Conservation (phyloP, 768 basidiomycete species). For the Russula foetens region DNA sequence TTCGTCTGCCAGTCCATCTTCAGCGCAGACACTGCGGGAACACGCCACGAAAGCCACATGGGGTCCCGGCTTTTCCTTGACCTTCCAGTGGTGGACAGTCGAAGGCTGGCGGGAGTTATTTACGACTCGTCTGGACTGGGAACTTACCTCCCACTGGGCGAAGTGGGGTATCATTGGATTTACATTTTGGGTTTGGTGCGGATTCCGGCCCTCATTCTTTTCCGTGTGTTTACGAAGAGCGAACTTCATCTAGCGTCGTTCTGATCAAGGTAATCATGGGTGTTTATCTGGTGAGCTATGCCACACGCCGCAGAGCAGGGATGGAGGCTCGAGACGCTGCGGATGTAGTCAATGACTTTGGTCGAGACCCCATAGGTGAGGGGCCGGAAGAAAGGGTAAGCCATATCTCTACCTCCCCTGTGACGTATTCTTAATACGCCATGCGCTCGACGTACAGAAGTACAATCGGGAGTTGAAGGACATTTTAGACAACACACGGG, state of each 20-base stretch:
- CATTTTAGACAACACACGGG: slow-evolving; percentile 56
- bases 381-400: slow-evolving; percentile 76
- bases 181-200: slow-evolving; percentile 81
- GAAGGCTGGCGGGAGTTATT: slow-evolving; percentile 19
- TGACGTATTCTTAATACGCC: neutral
- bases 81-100: slow-evolving; percentile 36
- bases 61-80: slow-evolving; percentile 26
- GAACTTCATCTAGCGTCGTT: slow-evolving; percentile 50
- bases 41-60: slow-evolving; percentile 26
- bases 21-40: slow-evolving; percentile 9
- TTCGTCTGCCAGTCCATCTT: slow-evolving; percentile 24
- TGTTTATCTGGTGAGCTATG: slow-evolving; percentile 78
- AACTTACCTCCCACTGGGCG: slow-evolving; percentile 41
- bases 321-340: slow-evolving; percentile 71
- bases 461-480: slow-evolving; percentile 79
- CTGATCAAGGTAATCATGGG: slow-evolving; percentile 92
- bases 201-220: slow-evolving; percentile 3
- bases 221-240: neutral
- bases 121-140: slow-evolving; percentile 32
- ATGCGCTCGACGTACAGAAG: slow-evolving; percentile 33
- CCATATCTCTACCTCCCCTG: slow-evolving; percentile 2
- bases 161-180: slow-evolving; percentile 61
- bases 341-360: slow-evolving; percentile 80
- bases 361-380: slow-evolving; percentile 87
- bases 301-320: slow-evolving; percentile 59